Percentiles rank a stretch among this genome's conserved stretches.
Conservation (phyloP, 1,284 basidiomycete genomes). For the Coniferiporia weirii region DNA sequence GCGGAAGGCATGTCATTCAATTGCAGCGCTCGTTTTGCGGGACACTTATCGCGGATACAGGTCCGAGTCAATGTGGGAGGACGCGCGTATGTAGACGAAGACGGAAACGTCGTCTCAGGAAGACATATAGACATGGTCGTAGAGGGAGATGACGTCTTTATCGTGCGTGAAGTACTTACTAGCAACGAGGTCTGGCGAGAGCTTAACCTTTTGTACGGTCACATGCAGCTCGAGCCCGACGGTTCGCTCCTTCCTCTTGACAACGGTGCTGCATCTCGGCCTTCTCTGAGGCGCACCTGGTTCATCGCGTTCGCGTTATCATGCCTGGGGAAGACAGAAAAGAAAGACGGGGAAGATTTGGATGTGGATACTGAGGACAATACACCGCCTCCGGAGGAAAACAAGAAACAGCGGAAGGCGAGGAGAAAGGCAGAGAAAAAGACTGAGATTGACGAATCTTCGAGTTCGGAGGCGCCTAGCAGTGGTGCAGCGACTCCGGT, state of each 20-base stretch:
- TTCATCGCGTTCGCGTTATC: slow-evolving; percentile 36
- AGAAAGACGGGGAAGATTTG: slow-evolving; percentile 22
- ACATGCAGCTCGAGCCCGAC: slow-evolving; percentile 31
- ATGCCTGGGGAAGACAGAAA: slow-evolving; percentile 30
- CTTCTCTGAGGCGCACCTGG: slow-evolving; percentile 49
- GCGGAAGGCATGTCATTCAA: slow-evolving; percentile 49
- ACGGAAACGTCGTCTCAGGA: slow-evolving; percentile 44
- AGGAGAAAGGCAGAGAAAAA: slow-evolving; percentile 7
- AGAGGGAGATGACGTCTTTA: slow-evolving; percentile 61
- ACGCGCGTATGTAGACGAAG: slow-evolving; percentile 44
- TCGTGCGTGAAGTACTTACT: slow-evolving; percentile 47
- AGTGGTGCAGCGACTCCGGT: slow-evolving; percentile 39
- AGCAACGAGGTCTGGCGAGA: slow-evolving; percentile 4
- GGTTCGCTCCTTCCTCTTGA: slow-evolving; percentile 53
- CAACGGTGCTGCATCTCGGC: slow-evolving; percentile 39
- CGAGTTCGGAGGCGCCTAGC: slow-evolving; percentile 36
- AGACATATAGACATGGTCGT: slow-evolving; percentile 74
- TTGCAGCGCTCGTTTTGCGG: neutral
- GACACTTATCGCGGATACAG: slow-evolving; percentile 29
- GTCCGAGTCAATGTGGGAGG: slow-evolving; percentile 68
- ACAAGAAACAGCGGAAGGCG: slow-evolving; percentile 29
- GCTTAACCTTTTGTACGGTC: slow-evolving; percentile 29
- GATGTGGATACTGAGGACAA: slow-evolving; percentile 23
- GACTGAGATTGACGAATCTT: slow-evolving; percentile 23
- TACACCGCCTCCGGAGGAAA: slow-evolving; percentile 24